Percentiles rank a stretch among this genome's conserved stretches.
Conservation (phyloP, 164 flowering plant species). For the Tetracentron sinense region DNA sequence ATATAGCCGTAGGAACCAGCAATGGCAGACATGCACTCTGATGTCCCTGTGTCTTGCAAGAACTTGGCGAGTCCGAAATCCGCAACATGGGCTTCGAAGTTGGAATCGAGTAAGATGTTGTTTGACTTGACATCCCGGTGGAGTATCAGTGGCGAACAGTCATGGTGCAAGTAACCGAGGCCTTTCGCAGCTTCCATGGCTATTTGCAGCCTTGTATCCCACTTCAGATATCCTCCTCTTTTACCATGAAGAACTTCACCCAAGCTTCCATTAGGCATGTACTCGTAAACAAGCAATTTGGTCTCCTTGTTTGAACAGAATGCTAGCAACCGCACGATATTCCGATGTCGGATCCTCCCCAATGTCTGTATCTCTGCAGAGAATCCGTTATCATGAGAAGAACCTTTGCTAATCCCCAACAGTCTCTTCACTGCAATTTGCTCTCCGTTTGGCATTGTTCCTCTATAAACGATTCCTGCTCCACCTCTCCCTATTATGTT, state of each 20-base stretch:
- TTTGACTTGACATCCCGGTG: conserved; percentile 82
- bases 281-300: conserved; percentile 71
- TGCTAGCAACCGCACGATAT: conserved; percentile 59
- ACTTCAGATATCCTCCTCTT: conserved; percentile 46
- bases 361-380: conserved; percentile 62
- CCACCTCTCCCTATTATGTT: conserved; percentile 78
- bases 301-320: conserved; percentile 62
- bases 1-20: conserved; percentile 88
- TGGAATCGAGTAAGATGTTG: conserved; percentile 60
- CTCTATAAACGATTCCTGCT: conserved; percentile 67
- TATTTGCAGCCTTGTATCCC: conserved; percentile 62
- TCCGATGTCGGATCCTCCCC: conserved; percentile 62
- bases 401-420: conserved; percentile 46
- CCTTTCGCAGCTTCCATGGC: conserved; percentile 75
- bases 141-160: conserved; percentile 62
- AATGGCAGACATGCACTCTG: conserved; percentile 78
- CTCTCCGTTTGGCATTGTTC: conserved; percentile 55
- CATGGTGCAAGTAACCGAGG: conserved; percentile 75
- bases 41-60: conserved; percentile 55
- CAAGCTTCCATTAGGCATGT: conserved; percentile 78
- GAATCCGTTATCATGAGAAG: conserved; percentile 65
- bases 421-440: conserved; percentile 65
- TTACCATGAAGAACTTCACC: conserved; percentile 75
- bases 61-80: conserved; percentile 82
- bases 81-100: conserved; percentile 75